phyloP scores from a whole-genome alignment of 352 stramenopile genomes.

The Phytophthora foliorum region DNA sequence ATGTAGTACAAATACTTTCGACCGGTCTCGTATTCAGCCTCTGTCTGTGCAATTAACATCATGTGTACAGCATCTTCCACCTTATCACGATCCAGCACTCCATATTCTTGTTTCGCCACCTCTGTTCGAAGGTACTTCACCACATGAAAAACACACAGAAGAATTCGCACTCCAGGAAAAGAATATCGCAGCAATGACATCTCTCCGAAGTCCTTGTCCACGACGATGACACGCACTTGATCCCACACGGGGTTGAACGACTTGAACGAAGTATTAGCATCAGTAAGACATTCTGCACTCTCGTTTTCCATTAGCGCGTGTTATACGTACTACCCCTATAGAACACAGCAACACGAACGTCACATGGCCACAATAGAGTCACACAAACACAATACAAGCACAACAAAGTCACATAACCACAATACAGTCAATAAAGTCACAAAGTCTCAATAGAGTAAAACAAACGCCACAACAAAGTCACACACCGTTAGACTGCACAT shows the following conservation, averaged over 20 bases:
- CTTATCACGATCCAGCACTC: neutral
- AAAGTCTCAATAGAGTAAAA: too few species aligned
- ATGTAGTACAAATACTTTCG: neutral
- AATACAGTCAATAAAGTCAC: too few species aligned
- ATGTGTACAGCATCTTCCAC: conserved; percentile 1
- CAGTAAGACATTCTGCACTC: neutral
- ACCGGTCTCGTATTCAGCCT: conserved; percentile 1
- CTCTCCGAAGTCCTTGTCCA: conserved; percentile 4
- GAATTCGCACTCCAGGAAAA: neutral
- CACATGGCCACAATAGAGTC: too few species aligned
- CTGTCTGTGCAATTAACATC: neutral
- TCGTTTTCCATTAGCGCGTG: conserved; percentile 5
- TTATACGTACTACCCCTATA: conserved; percentile 5
- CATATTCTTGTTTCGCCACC: neutral
- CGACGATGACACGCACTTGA: conserved; percentile 5
- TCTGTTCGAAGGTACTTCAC: neutral
- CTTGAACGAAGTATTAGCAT: conserved; percentile 7
- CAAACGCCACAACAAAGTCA: too few species aligned
- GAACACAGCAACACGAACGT: too few species aligned
- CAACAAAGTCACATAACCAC: too few species aligned
- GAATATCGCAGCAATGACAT: neutral
- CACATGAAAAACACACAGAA: conserved; percentile 1
- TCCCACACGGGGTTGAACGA: too few species aligned
- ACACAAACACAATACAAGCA: too few species aligned
- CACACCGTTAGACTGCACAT: too few species aligned